phyloP scores from a whole-genome alignment of 352 stramenopile genomes.

The Phytophthora nicotianae region DNA sequence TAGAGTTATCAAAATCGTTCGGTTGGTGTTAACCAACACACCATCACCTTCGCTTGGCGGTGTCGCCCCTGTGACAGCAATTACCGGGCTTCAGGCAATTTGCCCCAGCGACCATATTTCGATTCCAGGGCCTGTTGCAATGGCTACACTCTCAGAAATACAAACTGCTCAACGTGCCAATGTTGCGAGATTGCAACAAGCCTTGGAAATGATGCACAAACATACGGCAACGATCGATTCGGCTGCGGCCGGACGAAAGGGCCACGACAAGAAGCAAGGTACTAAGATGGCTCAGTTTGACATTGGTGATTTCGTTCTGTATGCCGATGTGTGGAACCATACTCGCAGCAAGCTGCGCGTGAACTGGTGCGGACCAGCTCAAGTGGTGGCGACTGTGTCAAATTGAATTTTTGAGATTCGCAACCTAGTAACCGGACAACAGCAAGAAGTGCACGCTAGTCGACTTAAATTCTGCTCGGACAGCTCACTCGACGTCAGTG shows the following conservation, averaged over 20 bases:
- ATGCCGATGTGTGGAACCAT: neutral
- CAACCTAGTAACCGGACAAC: neutral
- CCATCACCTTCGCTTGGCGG: neutral
- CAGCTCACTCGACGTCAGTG: neutral
- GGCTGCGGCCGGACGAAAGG: neutral
- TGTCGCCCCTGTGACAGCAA: neutral
- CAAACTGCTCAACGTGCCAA: neutral
- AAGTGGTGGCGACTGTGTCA: neutral
- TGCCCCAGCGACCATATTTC: neutral
- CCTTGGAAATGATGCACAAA: neutral
- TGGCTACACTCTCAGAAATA: neutral
- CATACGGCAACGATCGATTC: neutral
- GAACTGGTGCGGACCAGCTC: neutral
- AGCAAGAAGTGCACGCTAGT: neutral
- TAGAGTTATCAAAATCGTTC: neutral
- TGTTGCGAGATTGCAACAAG: neutral
- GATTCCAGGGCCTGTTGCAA: neutral
- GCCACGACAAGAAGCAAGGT: neutral
- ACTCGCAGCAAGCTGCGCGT: neutral
- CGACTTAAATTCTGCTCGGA: neutral
- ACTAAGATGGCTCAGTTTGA: neutral
- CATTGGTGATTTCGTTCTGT: neutral
- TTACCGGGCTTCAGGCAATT: neutral
- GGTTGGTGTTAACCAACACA: neutral
- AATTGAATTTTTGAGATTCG: conserved; percentile 1